phyloP scores from a whole-genome alignment of 78 protist species.

The Planoprotostelium fungivorum region DNA sequence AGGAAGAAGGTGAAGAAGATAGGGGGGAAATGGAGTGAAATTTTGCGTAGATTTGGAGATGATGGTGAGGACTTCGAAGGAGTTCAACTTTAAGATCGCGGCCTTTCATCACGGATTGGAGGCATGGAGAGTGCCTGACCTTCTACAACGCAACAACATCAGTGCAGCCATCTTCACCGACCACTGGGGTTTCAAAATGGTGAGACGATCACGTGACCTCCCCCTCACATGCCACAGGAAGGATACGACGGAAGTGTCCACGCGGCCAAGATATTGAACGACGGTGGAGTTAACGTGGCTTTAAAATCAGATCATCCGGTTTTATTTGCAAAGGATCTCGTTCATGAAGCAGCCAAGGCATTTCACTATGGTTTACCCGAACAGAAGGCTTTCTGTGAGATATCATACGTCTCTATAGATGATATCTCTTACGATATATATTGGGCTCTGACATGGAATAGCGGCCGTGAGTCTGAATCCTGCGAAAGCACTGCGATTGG shows the following conservation, averaged over 20 bases:
- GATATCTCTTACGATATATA: background rate
- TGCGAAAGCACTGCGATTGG: constrained; percentile 2
- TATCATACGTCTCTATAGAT: background rate
- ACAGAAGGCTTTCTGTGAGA: background rate
- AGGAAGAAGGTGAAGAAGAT: background rate
- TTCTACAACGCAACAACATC: background rate
- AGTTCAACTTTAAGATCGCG: constrained; percentile 11
- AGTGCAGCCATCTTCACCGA: constrained; percentile 4
- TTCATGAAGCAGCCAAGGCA: constrained; percentile 11
- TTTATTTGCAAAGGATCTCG: background rate
- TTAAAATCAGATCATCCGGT: constrained; percentile 15
- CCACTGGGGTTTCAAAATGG: constrained; percentile 13
- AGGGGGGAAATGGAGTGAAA: background rate
- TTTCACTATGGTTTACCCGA: background rate
- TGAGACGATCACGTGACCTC: background rate
- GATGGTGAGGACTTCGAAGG: constrained; percentile 7
- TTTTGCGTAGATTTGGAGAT: constrained; percentile 10
- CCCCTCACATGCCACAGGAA: background rate
- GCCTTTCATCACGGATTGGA: constrained; percentile 13
- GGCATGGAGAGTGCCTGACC: constrained; percentile 7
- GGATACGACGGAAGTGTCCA: background rate
- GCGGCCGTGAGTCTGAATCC: background rate
- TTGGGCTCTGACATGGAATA: background rate
- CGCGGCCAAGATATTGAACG: constrained; percentile 3
- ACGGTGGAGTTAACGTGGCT: background rate